Evolutionary conservation across 1,139 yeast genomes (phyloP).

Genomic region (Magnusiomyces tetraspermus): DNA sequence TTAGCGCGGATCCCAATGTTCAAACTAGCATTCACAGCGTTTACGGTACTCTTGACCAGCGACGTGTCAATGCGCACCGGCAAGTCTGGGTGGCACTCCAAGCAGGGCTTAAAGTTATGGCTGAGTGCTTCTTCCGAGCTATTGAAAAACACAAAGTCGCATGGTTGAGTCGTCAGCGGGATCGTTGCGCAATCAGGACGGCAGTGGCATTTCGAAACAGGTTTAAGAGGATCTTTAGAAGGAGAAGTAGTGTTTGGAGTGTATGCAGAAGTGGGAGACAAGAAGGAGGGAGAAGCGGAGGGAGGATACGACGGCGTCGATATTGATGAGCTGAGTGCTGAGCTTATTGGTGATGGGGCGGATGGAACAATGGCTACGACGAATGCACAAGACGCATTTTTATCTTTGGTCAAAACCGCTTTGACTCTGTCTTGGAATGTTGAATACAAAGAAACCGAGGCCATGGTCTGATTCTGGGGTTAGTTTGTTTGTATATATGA

Average conservation of each 20-base stretch:
- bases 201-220: constrained; percentile 6
- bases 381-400: constrained; percentile 4
- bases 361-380: constrained; percentile 6
- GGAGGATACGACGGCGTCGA: background rate
- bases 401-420: constrained; percentile 7
- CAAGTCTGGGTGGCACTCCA: constrained; percentile 39
- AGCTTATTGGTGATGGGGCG: background rate
- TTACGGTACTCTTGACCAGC: constrained; percentile 51
- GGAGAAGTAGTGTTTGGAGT: no score
- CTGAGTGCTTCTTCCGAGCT: constrained; percentile 32
- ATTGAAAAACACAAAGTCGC: background rate
- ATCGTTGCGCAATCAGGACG: constrained; percentile 6
- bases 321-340: no score
- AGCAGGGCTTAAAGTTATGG: constrained; percentile 45
- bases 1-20: constrained; percentile 40
- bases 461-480: no score
- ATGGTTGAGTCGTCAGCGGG: background rate
- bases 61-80: constrained; percentile 38
- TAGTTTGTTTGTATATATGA: no score
- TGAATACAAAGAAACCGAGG: no score
- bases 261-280: no score
- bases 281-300: background rate
- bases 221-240: no score
- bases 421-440: background rate
- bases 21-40: constrained; percentile 45